phyloP scores from a whole-genome alignment of 1,139 yeast species.

The Chernovozyma sophiae-reginae region DNA sequence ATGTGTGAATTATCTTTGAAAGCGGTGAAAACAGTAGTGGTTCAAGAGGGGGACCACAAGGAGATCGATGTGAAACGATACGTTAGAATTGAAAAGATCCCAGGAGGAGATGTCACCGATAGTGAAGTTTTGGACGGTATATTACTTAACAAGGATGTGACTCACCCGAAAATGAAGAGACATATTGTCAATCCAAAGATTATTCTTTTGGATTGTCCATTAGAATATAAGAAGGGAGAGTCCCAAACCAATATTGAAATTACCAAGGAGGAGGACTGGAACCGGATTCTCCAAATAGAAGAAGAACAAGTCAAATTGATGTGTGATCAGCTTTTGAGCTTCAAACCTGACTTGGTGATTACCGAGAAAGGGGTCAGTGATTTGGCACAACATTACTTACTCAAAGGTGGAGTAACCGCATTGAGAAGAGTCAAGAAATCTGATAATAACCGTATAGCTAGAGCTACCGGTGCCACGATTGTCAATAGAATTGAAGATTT shows the following conservation, averaged over 20 bases:
- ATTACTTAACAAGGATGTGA: slow-evolving; percentile 90
- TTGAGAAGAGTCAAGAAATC: slow-evolving; percentile 93
- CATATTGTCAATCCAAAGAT: slow-evolving; percentile 83
- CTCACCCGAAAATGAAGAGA: slow-evolving; percentile 97
- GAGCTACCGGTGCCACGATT: slow-evolving; percentile 97
- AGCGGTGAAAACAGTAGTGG: slow-evolving; percentile 81
- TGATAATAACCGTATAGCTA: slow-evolving; percentile 93
- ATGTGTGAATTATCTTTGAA: slow-evolving; percentile 87
- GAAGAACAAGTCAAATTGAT: slow-evolving; percentile 91
- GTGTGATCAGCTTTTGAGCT: slow-evolving; percentile 80
- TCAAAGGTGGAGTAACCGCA: slow-evolving; percentile 91
- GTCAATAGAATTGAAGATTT: slow-evolving; percentile 94
- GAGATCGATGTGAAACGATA: slow-evolving; percentile 94
- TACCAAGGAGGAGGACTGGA: slow-evolving; percentile 96
- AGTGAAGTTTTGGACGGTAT: slow-evolving; percentile 87
- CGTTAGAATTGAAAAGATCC: slow-evolving; percentile 89
- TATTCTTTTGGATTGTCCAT: slow-evolving; percentile 87
- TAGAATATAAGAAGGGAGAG: slow-evolving; percentile 98
- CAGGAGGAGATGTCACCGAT: slow-evolving; percentile 95
- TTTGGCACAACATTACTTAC: slow-evolving; percentile 91
- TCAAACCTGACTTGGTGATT: slow-evolving; percentile 90
- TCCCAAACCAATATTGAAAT: slow-evolving; percentile 98
- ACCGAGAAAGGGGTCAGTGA: slow-evolving; percentile 99
- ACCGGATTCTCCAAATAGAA: slow-evolving; percentile 89
- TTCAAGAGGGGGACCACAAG: slow-evolving; percentile 63